A percentile compares a stretch with the other conserved stretches of the same genome.
Conservation (phyloP, 441 rosid species). For the Arabidopsis lyrata region DNA sequence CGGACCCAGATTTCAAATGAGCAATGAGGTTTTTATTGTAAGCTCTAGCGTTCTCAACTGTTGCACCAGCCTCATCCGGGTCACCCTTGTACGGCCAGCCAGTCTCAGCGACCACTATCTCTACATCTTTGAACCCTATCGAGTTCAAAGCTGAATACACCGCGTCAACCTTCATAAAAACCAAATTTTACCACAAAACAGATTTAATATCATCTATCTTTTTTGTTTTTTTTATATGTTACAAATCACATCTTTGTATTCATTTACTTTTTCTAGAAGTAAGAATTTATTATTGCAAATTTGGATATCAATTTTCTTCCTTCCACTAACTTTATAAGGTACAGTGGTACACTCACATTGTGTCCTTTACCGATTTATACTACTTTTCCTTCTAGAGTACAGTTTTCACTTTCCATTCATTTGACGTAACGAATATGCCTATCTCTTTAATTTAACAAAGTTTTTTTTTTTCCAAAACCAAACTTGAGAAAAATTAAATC, state of each 20-base stretch:
- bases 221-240: neutral
- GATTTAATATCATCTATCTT: neutral
- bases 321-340: constrained; percentile 13
- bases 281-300: constrained; percentile 15
- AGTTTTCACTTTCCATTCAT: constrained; percentile 21
- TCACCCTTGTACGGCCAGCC: constrained; percentile 99
- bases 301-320: neutral
- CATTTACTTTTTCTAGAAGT: neutral
- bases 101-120: constrained; percentile 90
- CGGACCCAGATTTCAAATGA: constrained; percentile 80
- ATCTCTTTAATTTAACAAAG: neutral
- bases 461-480: neutral
- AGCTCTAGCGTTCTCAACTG: constrained; percentile 81
- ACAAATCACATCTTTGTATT: neutral
- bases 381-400: constrained; percentile 11
- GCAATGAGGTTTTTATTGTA: constrained; percentile 84
- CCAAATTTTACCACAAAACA: neutral
- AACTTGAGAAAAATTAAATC: neutral
- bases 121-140: constrained; percentile 72
- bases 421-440: neutral
- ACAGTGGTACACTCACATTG: neutral
- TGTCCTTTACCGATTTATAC: neutral
- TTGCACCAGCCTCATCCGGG: constrained; percentile 67
- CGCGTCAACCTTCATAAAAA: constrained; percentile 70
- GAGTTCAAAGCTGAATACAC: constrained; percentile 69